phyloP scores from a whole-genome alignment of 805 yeast species.

The Candida yuanshanica region DNA sequence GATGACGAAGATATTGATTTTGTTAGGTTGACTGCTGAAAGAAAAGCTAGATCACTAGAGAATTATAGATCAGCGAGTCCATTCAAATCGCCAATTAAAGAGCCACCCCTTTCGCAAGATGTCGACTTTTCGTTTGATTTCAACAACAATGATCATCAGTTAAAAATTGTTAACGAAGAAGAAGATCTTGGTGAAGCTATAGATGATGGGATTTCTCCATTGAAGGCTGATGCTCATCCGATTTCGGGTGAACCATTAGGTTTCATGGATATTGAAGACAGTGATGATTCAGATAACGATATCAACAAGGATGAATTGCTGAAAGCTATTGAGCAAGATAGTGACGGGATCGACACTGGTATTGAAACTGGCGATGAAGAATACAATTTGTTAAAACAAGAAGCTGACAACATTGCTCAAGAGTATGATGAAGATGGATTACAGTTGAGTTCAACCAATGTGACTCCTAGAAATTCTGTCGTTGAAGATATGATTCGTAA shows the following conservation, averaged over 20 bases:
- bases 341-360: slow-evolving; percentile 33
- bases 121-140: slow-evolving; percentile 37
- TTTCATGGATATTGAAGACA: slow-evolving; percentile 23
- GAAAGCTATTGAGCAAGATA: slow-evolving; percentile 28
- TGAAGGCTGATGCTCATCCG: slow-evolving; percentile 9
- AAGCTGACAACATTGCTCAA: slow-evolving; percentile 37
- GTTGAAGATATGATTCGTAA: slow-evolving; percentile 32
- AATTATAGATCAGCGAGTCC: slow-evolving; percentile 34
- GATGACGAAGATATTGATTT: slow-evolving; percentile 69
- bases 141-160: slow-evolving; percentile 35
- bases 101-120: slow-evolving; percentile 21
- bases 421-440: slow-evolving; percentile 28
- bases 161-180: slow-evolving; percentile 28
- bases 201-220: slow-evolving; percentile 12
- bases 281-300: slow-evolving; percentile 53
- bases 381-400: slow-evolving; percentile 32
- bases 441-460: slow-evolving; percentile 22
- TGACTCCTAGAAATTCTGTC: slow-evolving; percentile 28
- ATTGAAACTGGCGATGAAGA: slow-evolving; percentile 29
- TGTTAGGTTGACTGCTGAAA: slow-evolving; percentile 63
- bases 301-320: slow-evolving; percentile 44
- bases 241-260: slow-evolving; percentile 19
- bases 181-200: slow-evolving; percentile 63
- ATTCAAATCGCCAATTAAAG: slow-evolving; percentile 17
- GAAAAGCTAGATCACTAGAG: slow-evolving; percentile 51